Evolutionary conservation across 106 monocot genomes (phyloP).

Genomic region (Dioscorea zingiberensis): DNA sequence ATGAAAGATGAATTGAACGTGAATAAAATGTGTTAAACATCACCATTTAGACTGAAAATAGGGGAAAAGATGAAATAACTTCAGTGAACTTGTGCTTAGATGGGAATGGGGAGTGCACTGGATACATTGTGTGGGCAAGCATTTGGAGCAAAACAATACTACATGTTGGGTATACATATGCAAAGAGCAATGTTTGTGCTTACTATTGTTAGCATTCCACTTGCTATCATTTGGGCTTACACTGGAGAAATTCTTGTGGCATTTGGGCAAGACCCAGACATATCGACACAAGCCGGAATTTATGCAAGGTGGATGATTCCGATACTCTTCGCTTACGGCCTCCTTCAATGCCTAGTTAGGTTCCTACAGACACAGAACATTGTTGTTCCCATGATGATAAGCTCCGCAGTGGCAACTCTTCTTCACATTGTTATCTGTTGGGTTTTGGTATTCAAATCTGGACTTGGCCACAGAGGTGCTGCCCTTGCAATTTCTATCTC

Average conservation of each 20-base stretch:
- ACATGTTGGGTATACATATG: conserved; percentile 10
- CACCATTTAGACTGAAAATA: too few species aligned
- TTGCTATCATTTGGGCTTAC: conserved; percentile 3
- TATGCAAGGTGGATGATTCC: conserved; percentile 47
- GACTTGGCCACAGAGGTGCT: conserved; percentile 38
- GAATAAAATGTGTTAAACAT: too few species aligned
- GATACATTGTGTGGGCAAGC: conserved; percentile 13
- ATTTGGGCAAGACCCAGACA: conserved; percentile 7
- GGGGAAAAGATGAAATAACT: too few species aligned
- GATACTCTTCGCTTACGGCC: conserved; percentile 26
- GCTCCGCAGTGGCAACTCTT: conserved; percentile 19
- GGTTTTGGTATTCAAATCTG: conserved; percentile 33
- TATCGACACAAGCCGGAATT: conserved; percentile 3
- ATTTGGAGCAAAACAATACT: conserved; percentile 8
- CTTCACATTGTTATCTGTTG: conserved; percentile 29
- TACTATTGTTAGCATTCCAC: conserved; percentile 5
- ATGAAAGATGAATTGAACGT: too few species aligned
- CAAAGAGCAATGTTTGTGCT: conserved; percentile 12
- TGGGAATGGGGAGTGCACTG: conserved; percentile 6
- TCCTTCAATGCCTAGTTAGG: conserved; percentile 22
- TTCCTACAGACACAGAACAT: conserved; percentile 42
- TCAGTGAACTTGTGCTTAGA: neutral
- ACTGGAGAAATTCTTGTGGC: conserved; percentile 1
- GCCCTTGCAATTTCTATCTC: conserved; percentile 36
- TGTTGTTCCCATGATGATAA: conserved; percentile 27